These are phyloP conservation scores for Ormosia emarginata DNA, from an alignment of 306 rosid species.

Conservation along the genomic window DNA sequence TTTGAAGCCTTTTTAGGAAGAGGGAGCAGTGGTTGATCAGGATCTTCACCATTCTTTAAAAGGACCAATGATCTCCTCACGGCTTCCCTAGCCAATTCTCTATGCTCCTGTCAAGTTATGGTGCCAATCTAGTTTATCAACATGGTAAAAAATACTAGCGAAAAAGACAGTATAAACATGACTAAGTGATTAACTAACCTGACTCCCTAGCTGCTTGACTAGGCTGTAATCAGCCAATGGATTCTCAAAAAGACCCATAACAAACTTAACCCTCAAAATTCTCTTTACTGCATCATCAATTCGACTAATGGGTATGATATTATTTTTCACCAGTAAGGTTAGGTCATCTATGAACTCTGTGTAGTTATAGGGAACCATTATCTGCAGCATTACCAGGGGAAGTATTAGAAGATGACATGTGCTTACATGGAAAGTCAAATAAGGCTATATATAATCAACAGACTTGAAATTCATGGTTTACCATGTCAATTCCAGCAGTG, in stretches of 20 bases:
- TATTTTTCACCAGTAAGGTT: slow-evolving; percentile 33
- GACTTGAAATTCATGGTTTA: neutral
- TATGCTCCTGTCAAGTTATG: neutral
- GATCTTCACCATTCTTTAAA: slow-evolving; percentile 57
- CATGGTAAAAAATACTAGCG: neutral
- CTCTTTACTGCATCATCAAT: slow-evolving; percentile 46
- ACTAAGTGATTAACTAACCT: slow-evolving; percentile 4
- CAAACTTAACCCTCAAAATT: slow-evolving; percentile 36
- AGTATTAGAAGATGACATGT: neutral
- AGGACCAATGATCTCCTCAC: slow-evolving; percentile 47
- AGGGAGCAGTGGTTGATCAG: slow-evolving; percentile 51
- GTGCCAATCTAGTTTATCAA: neutral
- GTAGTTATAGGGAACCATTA: slow-evolving; percentile 44
- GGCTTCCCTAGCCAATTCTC: slow-evolving; percentile 2
- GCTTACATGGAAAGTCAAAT: neutral
- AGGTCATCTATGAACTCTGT: slow-evolving; percentile 40
- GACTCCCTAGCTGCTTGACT: slow-evolving; percentile 32
- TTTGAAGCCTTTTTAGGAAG: slow-evolving; percentile 65
- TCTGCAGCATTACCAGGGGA: neutral
- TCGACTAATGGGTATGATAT: slow-evolving; percentile 33
- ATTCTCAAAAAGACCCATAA: slow-evolving; percentile 41
- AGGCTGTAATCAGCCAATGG: slow-evolving; percentile 42
- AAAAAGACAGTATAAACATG: neutral
- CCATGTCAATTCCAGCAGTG: slow-evolving; percentile 49
- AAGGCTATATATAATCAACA: neutral